Evolutionary conservation across 495 filamentous ascomycete genomes (phyloP), one percentile per base, ranked within the genome.

Genomic region (Oidiodendron maius): DNA sequence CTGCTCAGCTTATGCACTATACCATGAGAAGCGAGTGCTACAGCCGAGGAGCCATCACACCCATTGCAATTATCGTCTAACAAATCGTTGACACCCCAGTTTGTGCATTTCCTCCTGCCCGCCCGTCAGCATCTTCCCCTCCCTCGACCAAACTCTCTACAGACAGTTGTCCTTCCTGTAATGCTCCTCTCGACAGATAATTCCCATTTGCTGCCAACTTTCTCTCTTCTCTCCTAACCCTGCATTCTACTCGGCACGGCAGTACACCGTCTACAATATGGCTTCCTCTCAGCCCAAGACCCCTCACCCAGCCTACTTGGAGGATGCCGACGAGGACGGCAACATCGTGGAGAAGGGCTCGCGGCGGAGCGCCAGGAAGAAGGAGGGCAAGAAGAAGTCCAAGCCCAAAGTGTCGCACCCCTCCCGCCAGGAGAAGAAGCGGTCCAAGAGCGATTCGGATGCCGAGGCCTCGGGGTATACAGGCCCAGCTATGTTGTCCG

Each of bases 271-370:
- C 20, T n/a, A n/a, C n/a, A n/a, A n/a, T n/a, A 48, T 37, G 45
- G 45, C 15, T 13, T 17, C 18, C 12, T n/a, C n/a, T n/a, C 16
- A 39, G 18, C 18, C 4, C n/a, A 56, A 41, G 38, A 9, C 20
- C 36, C 38, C 48, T 0, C 36, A 36, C 18, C 40, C 50, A 3
- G 72, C 73, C 55, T 72, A 65, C 57, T 63, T 75, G 22, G 69
- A 74, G 36, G 75, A 78, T 48, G 67, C 59, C 11, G 75, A 71
- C 43, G 67, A 77, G 58, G 67, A 73, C 23, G 73, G 68, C 34
- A 62, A 63, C 22, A 25, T 58, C 22, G 62, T 72, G 13, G 26
- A 12, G 5, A 62, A 66, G 44, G 72, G 64, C 38, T 64, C 62
- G 24, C 48, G 57, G 50, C 66, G 57, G 34, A 64, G 65, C 60